Evolutionary conservation across 2,329 filamentous ascomycete genomes (phyloP).

Genomic region (Aspergillus aculeatus): DNA sequence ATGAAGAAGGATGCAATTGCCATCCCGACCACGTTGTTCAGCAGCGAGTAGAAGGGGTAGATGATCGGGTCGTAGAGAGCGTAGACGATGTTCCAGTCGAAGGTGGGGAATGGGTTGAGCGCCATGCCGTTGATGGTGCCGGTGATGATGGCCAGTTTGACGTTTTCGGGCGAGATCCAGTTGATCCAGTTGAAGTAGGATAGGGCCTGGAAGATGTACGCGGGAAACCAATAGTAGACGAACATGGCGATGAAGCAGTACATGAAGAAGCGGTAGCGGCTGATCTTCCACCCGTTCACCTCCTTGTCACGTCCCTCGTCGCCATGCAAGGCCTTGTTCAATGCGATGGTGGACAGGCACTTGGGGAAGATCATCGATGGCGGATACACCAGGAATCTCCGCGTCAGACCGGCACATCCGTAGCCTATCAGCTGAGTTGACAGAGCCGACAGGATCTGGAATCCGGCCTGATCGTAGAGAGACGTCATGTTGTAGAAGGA

Average conservation of each 20-base stretch:
- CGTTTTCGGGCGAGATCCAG: slow-evolving; percentile 9
- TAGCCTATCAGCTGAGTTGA: slow-evolving; percentile 7
- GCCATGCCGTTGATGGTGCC: slow-evolving; percentile 5
- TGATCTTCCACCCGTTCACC: slow-evolving; percentile 4
- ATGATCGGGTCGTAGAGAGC: not conserved
- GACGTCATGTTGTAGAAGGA: too few relatives aligned
- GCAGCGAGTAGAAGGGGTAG: too few relatives aligned
- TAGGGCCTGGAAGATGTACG: slow-evolving; percentile 3
- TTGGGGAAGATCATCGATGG: slow-evolving; percentile 9
- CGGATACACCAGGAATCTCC: slow-evolving; percentile 11
- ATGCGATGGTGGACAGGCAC: slow-evolving; percentile 6
- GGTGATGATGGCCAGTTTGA: slow-evolving; percentile 6
- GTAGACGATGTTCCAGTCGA: slow-evolving; percentile 11
- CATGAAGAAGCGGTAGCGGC: slow-evolving; percentile 10
- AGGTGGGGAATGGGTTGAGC: slow-evolving; percentile 9
- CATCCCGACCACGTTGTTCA: too few relatives aligned
- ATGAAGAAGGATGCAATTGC: not conserved
- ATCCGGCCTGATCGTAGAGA: too few relatives aligned
- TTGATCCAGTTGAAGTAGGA: slow-evolving; percentile 15
- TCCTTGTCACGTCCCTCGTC: not conserved
- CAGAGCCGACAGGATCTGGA: too few relatives aligned
- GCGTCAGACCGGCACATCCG: slow-evolving; percentile 8
- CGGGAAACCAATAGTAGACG: slow-evolving; percentile 11
- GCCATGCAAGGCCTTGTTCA: slow-evolving; percentile 9
- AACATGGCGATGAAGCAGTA: slow-evolving; percentile 9